A percentile compares a stretch with the other conserved stretches of the same genome.
phyloP scores from a whole-genome alignment of 1,284 basidiomycete species.

The Fistulinella cinereoalba region DNA sequence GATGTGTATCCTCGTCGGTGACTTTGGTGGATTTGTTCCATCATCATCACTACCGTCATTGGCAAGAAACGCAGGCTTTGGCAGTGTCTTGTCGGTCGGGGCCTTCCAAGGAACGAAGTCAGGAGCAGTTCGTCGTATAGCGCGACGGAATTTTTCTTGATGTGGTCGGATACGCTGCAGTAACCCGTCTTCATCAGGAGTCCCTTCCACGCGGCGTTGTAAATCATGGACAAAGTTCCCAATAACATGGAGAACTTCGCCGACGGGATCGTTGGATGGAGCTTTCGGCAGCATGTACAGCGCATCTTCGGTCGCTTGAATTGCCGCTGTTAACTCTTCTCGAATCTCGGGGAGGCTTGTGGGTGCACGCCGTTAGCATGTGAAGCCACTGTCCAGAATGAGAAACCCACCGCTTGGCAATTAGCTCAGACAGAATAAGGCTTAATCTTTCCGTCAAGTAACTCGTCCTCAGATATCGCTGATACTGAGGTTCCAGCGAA shows the following conservation, averaged over 20 bases:
- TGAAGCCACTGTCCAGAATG: background rate
- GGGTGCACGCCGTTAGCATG: background rate
- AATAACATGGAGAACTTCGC: conserved; percentile 51
- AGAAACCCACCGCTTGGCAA: conserved; percentile 48
- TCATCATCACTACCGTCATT: conserved; percentile 35
- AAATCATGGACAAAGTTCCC: conserved; percentile 47
- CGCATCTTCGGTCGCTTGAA: conserved; percentile 41
- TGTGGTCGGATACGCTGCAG: conserved; percentile 52
- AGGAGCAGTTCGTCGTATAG: conserved; percentile 55
- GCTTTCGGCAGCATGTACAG: conserved; percentile 47
- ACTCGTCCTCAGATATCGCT: conserved; percentile 51
- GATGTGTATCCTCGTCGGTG: conserved; percentile 43
- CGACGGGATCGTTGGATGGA: conserved; percentile 52
- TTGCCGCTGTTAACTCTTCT: conserved; percentile 44
- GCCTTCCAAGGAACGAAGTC: conserved; percentile 39
- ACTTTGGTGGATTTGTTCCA: conserved; percentile 15
- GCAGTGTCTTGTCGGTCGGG: conserved; percentile 1
- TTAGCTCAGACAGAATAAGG: conserved; percentile 53
- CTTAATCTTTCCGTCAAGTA: conserved; percentile 57
- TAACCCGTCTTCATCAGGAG: conserved; percentile 47
- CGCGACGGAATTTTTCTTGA: conserved; percentile 45
- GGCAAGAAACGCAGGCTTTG: conserved; percentile 38
- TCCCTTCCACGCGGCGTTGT: conserved; percentile 47
- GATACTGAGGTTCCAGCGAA: conserved; percentile 45
- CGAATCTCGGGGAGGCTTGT: conserved; percentile 62